These are phyloP conservation scores for Aschersonia sp. DNA, from an alignment of 2,329 filamentous ascomycete species.

Conservation along the genomic window DNA sequence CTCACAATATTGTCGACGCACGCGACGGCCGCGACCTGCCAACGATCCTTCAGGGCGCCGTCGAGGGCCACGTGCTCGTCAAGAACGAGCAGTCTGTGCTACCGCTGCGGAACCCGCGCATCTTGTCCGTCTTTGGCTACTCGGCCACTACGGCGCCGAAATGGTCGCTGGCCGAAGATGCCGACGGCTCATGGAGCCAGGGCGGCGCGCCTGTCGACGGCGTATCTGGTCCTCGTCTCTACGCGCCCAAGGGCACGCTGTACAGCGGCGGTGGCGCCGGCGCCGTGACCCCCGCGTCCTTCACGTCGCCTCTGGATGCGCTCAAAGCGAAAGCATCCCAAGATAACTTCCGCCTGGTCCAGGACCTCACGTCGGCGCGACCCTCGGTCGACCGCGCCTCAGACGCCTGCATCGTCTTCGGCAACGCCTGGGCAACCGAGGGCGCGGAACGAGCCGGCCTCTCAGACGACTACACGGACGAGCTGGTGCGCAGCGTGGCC, in stretches of 20 bases:
- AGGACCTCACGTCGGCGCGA: conserved; percentile 4
- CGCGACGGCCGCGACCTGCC: conserved; percentile 27
- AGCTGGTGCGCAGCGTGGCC: conserved; percentile 41
- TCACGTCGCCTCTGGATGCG: conserved; percentile 40
- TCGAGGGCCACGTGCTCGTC: conserved; percentile 49
- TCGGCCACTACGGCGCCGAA: conserved; percentile 32
- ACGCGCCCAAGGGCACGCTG: not conserved
- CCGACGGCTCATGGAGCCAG: not conserved
- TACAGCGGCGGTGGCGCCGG: conserved; percentile 17
- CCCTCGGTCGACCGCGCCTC: conserved; percentile 33
- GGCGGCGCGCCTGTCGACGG: not conserved
- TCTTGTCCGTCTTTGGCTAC: conserved; percentile 48
- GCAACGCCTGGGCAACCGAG: conserved; percentile 59
- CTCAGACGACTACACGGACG: conserved; percentile 51
- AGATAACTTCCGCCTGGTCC: conserved; percentile 33
- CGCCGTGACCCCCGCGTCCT: conserved; percentile 28
- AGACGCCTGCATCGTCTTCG: conserved; percentile 55
- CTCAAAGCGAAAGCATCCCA: conserved; percentile 33
- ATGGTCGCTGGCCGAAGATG: conserved; percentile 22
- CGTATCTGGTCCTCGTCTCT: not conserved
- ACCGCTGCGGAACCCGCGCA: conserved; percentile 33
- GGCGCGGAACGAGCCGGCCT: conserved; percentile 49
- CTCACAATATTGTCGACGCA: conserved; percentile 39
- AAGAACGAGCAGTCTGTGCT: conserved; percentile 44
- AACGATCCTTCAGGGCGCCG: conserved; percentile 36